A percentile compares a stretch with the other conserved stretches of the same genome.
These are phyloP conservation scores for Fagopyrum esculentum DNA, from an alignment of 148 eudicot genomes.

Conservation along the genomic window DNA sequence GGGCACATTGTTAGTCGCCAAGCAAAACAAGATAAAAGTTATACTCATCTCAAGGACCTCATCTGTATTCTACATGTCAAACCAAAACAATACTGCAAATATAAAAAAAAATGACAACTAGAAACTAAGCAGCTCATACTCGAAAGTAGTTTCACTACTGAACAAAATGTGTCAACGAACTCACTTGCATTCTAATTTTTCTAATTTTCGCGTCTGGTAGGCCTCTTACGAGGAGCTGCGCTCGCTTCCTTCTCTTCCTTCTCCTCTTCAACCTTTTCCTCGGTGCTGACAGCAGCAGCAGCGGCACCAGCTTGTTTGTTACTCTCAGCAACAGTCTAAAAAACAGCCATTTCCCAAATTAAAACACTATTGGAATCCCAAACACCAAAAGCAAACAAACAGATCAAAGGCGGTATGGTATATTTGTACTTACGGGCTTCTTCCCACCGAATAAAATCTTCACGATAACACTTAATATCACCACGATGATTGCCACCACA, in stretches of 20 bases:
- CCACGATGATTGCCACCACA: conserved; percentile 42
- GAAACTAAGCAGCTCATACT: not conserved
- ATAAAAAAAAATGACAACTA: not conserved
- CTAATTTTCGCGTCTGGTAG: conserved; percentile 48
- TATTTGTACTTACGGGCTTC: conserved; percentile 59
- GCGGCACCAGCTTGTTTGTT: conserved; percentile 24
- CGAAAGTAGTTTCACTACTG: not conserved
- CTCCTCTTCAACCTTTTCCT: conserved; percentile 40
- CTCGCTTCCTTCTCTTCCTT: conserved; percentile 38
- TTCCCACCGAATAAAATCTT: conserved; percentile 78
- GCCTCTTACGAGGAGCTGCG: conserved; percentile 62
- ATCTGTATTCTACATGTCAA: not conserved
- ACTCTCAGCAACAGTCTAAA: conserved; percentile 29
- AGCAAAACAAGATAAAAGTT: not conserved
- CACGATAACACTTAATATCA: conserved; percentile 37
- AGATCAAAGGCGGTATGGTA: no score
- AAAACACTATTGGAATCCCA: not conserved
- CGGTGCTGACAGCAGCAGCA: conserved; percentile 28
- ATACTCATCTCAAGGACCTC: not conserved
- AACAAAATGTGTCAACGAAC: not conserved
- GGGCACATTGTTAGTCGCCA: not conserved
- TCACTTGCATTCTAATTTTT: not conserved
- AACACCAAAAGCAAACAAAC: not conserved
- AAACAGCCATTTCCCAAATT: not conserved
- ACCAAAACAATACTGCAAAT: not conserved